Base-by-base conservation (phyloP, 1,284 basidiomycete genomes). In the Anthracocystis setariae region DNA sequence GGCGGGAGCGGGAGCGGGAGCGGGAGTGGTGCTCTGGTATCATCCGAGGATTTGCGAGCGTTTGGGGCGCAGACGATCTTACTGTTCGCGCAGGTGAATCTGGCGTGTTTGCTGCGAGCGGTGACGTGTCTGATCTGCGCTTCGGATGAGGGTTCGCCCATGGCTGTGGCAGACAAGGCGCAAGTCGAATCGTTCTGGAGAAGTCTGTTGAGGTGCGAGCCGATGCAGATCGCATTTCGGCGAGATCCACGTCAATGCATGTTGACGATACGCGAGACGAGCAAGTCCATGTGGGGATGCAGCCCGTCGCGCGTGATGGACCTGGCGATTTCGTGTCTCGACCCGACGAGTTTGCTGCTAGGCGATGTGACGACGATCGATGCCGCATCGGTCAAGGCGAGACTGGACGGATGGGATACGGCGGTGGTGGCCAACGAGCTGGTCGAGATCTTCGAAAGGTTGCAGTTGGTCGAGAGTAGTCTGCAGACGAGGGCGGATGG, bases 401-500 rank as follows among this genome's bases (percentile, higher is more conserved):
- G 70, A 24, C 53, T 73, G 7, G 55, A 73, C 32, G 65, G 50
- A 5, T 73, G 70, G 70, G 46, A 73, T 24, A 56, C 70, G 0
- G 56, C 50, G 15, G 52, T 64, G 35, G 54, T 65, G n/a, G 61
- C 65, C 29, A 64, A 39, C 35, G 70, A 73, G 43, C 61, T 73
- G 0, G 65, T 68, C 37, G 65, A 68, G 43, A 68, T 69, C 49
- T 65, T 73, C 40, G 70, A 69, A 27, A 55, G 65, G 2, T 54
- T 73, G 32, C 65, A 68, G 57, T 42, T 58, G 13, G 61, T 64
- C 35, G 70, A 73, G 45, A 54, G 65, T 8, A 73, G 65, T 40
- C 68, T 71, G 33, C 67, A 73, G 48, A 46, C 73, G n/a, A 65
- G 71, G 21, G 62, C 62, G 15, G 71, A 76, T 18, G 61, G 66